Conservation (phyloP, 2,329 filamentous ascomycete species). For the Pestalotiopsis sp. region DNA sequence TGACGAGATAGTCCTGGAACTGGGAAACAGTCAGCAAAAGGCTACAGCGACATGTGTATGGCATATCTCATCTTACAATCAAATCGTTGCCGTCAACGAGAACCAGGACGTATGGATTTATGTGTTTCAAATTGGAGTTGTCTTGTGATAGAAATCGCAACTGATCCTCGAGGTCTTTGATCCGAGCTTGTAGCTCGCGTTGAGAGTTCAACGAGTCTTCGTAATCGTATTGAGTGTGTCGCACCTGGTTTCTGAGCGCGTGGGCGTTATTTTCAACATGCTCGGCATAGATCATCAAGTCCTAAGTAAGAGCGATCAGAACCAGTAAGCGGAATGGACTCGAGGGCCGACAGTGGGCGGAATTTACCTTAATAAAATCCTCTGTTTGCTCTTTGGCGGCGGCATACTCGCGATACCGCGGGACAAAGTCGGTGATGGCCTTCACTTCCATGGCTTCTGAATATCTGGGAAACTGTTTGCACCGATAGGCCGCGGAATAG, state of each 20-base stretch:
- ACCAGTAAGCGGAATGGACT: neutral
- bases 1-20: conserved; percentile 58
- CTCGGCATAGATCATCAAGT: conserved; percentile 47
- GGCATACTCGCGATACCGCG: conserved; percentile 46
- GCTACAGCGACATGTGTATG: neutral
- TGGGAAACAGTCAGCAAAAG: conserved; percentile 30
- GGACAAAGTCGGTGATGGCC: conserved; percentile 45
- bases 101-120: conserved; percentile 60
- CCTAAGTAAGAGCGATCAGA: conserved; percentile 31
- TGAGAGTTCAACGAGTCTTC: conserved; percentile 47
- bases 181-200: conserved; percentile 49
- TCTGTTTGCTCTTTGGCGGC: conserved; percentile 40
- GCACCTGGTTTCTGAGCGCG: conserved; percentile 40
- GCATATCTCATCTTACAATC: conserved; percentile 42
- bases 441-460: conserved; percentile 15
- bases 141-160: conserved; percentile 36
- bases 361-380: conserved; percentile 46
- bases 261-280: conserved; percentile 41
- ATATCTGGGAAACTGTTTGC: neutral
- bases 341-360: neutral
- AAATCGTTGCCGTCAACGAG: conserved; percentile 65
- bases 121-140: conserved; percentile 43
- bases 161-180: conserved; percentile 39
- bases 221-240: conserved; percentile 49
- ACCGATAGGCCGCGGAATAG: neutral